These are phyloP conservation scores for Arthroderma sp. DNA, from an alignment of 2,329 filamentous ascomycete species.

Conservation along the genomic window DNA sequence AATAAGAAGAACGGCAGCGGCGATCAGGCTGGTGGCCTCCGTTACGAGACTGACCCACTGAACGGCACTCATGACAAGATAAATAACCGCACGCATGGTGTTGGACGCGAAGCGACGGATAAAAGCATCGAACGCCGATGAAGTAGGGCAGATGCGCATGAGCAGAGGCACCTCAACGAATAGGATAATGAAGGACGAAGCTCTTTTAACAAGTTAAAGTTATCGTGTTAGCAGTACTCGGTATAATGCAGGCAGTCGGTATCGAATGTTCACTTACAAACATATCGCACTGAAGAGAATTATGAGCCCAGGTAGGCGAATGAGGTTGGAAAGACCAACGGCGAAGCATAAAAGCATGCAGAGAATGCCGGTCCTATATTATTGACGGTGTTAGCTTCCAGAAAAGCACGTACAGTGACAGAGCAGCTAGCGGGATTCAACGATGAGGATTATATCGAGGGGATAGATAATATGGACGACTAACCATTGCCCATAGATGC, in stretches of 20 bases:
- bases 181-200: conserved; percentile 60
- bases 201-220: conserved; percentile 43
- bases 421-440: background rate
- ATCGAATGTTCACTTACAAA: conserved; percentile 36
- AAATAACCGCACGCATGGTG: conserved; percentile 88
- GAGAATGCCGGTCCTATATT: conserved; percentile 40
- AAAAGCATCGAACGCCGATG: conserved; percentile 70
- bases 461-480: conserved; percentile 19
- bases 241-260: conserved; percentile 6
- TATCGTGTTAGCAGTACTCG: conserved; percentile 19
- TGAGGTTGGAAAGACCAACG: conserved; percentile 57
- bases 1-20: conserved; percentile 68
- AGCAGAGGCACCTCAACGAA: conserved; percentile 89
- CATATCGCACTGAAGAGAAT: conserved; percentile 48
- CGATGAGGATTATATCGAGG: background rate
- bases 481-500: conserved; percentile 59
- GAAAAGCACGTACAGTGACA: background rate
- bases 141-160: conserved; percentile 94
- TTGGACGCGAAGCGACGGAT: conserved; percentile 91
- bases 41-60: conserved; percentile 72
- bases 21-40: conserved; percentile 61
- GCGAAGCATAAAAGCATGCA: conserved; percentile 56
- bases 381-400: background rate
- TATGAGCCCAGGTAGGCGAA: conserved; percentile 45
- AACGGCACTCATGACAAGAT: conserved; percentile 63